Evolutionary conservation across 2,329 filamentous ascomycete species (phyloP), one percentile per base, ranked within the genome.

Genomic region (Pezicula carpinea): DNA sequence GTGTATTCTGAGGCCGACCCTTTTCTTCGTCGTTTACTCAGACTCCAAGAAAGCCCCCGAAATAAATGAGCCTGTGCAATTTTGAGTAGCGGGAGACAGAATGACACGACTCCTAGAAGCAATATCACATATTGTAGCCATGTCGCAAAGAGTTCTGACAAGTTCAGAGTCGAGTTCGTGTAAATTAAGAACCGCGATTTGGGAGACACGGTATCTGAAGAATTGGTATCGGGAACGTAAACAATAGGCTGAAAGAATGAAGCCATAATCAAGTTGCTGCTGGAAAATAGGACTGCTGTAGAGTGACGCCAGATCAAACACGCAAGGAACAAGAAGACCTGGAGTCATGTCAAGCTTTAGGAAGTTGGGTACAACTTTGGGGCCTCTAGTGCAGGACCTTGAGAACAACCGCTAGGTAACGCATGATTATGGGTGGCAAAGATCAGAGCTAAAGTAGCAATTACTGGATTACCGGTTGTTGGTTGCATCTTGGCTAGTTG

Each of bases 171-270:
- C 13, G 44, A 55, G 48, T 66, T 67, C 53, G 60, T 62, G 50
- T 65, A 66, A 6, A 66, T 52, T 39, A 55, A 48, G n/a, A 59
- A 62, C 11, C 29, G 39, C 11, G 47, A 39, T 14, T 54, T 26
- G 2, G 42, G 44, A 7, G 41, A 43, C 5, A 53, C 45, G 11
- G 35, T 46, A 40, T 21, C 38, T 4, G 38, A 23, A 13, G 11
- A 6, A 23, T 5, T 40, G 38, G 13, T 10, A 48, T 59, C 64
- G 14, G 47, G 55, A 17, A 51, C 31, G 36, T 46, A 43, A 33
- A 61, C 48, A 39, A 57, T 54, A 15, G 61, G 62, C 49, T 62
- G 64, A 44, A 65, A 62, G 49, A 65, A 65, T 3, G 63, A 66
- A n/a, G 64, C 59, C 64, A 66, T 67, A 23, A 19, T 38, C 17